phyloP scores from a whole-genome alignment of 2,329 filamentous ascomycete genomes.

The Leptosphaerulina australis region DNA sequence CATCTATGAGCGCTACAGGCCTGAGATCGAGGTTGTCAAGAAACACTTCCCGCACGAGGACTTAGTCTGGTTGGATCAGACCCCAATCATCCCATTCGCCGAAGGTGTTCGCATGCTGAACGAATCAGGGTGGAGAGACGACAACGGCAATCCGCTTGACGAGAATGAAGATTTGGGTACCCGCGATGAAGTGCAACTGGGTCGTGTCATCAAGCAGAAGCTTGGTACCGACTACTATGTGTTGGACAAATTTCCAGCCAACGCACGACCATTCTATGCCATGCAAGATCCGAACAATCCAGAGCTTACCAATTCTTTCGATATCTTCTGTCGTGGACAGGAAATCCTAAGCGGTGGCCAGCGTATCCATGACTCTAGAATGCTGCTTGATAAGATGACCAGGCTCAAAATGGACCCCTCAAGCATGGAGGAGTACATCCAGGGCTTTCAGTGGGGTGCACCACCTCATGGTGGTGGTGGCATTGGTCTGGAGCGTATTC shows the following conservation, averaged over 20 bases:
- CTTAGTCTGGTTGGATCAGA: conserved; percentile 84
- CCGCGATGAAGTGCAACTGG: conserved; percentile 83
- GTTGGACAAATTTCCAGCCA: conserved; percentile 87
- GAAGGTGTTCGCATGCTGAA: conserved; percentile 83
- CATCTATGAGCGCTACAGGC: conserved; percentile 70
- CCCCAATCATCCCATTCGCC: conserved; percentile 77
- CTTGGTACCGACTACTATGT: conserved; percentile 92
- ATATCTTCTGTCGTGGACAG: conserved; percentile 92
- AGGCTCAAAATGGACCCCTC: conserved; percentile 75
- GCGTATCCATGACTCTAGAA: conserved; percentile 80
- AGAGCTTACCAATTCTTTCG: conserved; percentile 85
- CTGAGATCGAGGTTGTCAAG: conserved; percentile 80
- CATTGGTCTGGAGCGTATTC: conserved; percentile 85
- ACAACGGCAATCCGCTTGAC: conserved; percentile 73
- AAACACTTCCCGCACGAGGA: conserved; percentile 85
- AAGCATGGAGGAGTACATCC: conserved; percentile 89
- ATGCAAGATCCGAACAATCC: conserved; percentile 79
- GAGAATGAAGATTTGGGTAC: conserved; percentile 82
- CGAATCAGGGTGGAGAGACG: conserved; percentile 75
- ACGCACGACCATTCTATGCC: conserved; percentile 87
- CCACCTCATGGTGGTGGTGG: conserved; percentile 90
- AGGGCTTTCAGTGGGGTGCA: conserved; percentile 85
- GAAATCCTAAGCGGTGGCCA: conserved; percentile 93
- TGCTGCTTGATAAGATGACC: conserved; percentile 79
- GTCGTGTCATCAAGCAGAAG: conserved; percentile 82